phyloP scores from a whole-genome alignment of 495 filamentous ascomycete species.

The Xylaria intraflava region DNA sequence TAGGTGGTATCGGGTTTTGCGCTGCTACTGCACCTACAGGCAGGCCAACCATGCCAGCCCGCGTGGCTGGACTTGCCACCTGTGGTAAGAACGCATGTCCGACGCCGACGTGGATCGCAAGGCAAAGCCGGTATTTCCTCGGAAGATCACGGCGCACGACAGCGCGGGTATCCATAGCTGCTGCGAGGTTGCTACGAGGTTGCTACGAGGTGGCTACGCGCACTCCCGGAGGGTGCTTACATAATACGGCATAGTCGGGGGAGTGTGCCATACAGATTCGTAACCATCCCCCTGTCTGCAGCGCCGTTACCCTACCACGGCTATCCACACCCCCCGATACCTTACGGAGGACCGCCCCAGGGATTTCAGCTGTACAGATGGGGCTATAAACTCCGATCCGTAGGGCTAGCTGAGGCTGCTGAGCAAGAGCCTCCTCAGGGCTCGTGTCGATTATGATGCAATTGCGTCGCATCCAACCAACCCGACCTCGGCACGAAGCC shows the following conservation, averaged over 20 bases:
- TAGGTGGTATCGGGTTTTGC: too few species aligned
- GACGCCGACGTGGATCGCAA: neutral
- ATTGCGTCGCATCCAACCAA: too few species aligned
- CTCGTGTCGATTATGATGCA: too few species aligned
- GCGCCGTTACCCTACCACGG: neutral
- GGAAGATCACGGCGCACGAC: neutral
- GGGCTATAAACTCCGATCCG: neutral
- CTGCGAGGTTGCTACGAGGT: neutral
- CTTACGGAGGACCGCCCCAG: too few species aligned
- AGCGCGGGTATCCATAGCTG: too few species aligned
- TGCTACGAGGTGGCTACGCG: neutral
- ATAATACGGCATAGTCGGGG: too few species aligned
- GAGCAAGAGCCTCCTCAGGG: neutral
- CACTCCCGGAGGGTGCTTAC: neutral
- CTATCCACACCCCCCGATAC: neutral
- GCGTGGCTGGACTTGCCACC: neutral
- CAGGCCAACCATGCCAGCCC: neutral
- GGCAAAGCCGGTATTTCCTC: neutral
- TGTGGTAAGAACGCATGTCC: neutral
- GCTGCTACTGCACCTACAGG: neutral
- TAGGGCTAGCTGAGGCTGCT: constrained; percentile 12
- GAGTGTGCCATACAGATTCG: too few species aligned
- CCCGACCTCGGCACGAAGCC: too few species aligned
- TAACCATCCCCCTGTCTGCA: neutral
- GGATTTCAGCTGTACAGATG: constrained; percentile 6